These are phyloP conservation scores for Picocystis sp. DNA, from an alignment of 163 green algal genomes.

Conservation along the genomic window DNA sequence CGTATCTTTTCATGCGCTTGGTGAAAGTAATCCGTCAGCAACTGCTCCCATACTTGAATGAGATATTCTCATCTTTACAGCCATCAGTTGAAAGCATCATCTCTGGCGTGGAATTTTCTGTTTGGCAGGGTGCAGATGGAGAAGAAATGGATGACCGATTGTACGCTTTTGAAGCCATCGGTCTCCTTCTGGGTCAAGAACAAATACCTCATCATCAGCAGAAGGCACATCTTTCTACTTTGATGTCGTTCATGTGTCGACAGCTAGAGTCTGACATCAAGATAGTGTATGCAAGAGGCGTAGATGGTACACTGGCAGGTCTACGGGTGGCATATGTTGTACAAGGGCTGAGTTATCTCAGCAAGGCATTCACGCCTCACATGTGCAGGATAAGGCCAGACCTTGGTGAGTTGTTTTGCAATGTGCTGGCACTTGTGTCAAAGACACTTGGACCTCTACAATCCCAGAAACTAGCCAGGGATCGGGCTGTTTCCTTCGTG, in stretches of 20 bases:
- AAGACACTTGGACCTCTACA: constrained; percentile 24
- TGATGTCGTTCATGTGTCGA: constrained; percentile 46
- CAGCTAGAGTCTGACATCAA: constrained; percentile 30
- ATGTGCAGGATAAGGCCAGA: constrained; percentile 2
- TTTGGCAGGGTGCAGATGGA: not conserved
- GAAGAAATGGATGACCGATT: constrained; percentile 54
- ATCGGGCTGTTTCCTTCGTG: constrained; percentile 57
- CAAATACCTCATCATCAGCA: constrained; percentile 47
- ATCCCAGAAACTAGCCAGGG: constrained; percentile 36
- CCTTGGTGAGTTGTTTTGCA: constrained; percentile 12
- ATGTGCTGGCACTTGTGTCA: constrained; percentile 21
- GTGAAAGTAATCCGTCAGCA: constrained; percentile 46
- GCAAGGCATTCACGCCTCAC: constrained; percentile 1
- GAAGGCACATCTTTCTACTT: constrained; percentile 23
- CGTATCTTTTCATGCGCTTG: constrained; percentile 79
- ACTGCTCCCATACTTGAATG: constrained; percentile 33
- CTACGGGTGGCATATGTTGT: not conserved
- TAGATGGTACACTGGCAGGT: not conserved
- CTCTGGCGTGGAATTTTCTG: constrained; percentile 1
- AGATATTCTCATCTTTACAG: constrained; percentile 39
- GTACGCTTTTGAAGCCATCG: constrained; percentile 76
- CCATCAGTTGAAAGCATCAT: constrained; percentile 44
- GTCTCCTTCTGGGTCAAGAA: constrained; percentile 63
- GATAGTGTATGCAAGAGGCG: constrained; percentile 10
- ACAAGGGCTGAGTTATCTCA: constrained; percentile 6